These are phyloP conservation scores for Malus hybrid DNA, from an alignment of 331 rosid species.

Conservation along the genomic window DNA sequence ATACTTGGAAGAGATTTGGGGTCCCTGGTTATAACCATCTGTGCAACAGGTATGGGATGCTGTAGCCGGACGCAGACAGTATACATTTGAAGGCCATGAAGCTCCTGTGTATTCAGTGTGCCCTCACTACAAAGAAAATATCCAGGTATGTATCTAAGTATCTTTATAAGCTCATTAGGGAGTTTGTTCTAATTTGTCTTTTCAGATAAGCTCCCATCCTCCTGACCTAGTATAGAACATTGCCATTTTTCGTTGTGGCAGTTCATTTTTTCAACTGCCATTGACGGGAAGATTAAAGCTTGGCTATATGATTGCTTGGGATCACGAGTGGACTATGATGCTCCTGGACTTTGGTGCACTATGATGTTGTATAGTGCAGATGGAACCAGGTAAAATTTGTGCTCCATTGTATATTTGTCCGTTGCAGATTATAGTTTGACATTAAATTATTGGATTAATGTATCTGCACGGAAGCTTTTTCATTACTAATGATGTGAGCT, in stretches of 20 bases:
- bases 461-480: neutral
- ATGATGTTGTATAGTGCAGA: slow-evolving; percentile 45
- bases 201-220: neutral
- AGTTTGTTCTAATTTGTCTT: neutral
- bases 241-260: slow-evolving; percentile 8
- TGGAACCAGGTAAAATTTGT: slow-evolving; percentile 30
- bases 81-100: slow-evolving; percentile 40
- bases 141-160: slow-evolving; percentile 20
- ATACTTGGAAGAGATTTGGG: neutral
- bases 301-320: slow-evolving; percentile 38
- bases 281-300: slow-evolving; percentile 39
- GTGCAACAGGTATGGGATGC: slow-evolving; percentile 37
- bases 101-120: slow-evolving; percentile 43
- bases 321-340: slow-evolving; percentile 39
- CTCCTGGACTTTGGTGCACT: slow-evolving; percentile 45
- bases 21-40: neutral
- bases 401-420: neutral
- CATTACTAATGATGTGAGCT: neutral
- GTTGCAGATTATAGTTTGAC: neutral
- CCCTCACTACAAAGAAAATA: slow-evolving; percentile 36
- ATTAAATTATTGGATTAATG: neutral
- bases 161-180: neutral
- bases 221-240: neutral
- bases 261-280: slow-evolving; percentile 39
- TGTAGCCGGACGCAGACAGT: slow-evolving; percentile 22